These are phyloP conservation scores for Penicillium thymicola DNA, from an alignment of 2,329 filamentous ascomycete species.

Conservation along the genomic window DNA sequence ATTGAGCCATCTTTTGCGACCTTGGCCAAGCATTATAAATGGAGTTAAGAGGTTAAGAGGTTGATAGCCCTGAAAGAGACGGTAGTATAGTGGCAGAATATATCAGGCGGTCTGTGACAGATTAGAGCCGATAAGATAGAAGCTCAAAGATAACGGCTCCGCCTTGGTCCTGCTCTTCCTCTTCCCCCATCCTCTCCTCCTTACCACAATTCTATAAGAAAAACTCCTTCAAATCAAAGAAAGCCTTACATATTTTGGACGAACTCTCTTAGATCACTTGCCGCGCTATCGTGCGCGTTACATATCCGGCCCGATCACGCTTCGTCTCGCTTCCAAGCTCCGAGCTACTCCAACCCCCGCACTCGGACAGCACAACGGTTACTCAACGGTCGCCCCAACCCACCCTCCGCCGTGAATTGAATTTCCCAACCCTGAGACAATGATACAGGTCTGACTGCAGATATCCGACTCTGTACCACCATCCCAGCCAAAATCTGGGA, in stretches of 20 bases:
- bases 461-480: conserved; percentile 4
- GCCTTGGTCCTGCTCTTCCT: conserved; percentile 2
- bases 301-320: neutral
- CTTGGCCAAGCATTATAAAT: neutral
- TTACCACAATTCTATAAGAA: neutral
- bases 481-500: neutral
- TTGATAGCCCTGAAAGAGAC: neutral
- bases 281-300: neutral
- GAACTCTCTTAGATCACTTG: neutral
- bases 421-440: neutral
- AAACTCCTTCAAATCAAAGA: neutral
- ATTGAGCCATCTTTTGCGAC: neutral
- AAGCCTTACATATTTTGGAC: neutral
- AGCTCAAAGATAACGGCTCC: conserved; percentile 3
- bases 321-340: neutral
- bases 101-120: neutral
- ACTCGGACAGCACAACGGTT: conserved; percentile 1
- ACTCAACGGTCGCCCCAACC: neutral
- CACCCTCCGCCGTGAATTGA: neutral
- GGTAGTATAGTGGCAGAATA: neutral
- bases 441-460: conserved; percentile 6
- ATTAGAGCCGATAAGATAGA: conserved; percentile 2
- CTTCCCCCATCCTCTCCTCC: neutral
- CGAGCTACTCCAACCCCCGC: conserved; percentile 12
- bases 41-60: neutral